A percentile compares a stretch with the other conserved stretches of the same genome.
Conservation (phyloP, 495 filamentous ascomycete genomes). For the Aspergillus indologenus region DNA sequence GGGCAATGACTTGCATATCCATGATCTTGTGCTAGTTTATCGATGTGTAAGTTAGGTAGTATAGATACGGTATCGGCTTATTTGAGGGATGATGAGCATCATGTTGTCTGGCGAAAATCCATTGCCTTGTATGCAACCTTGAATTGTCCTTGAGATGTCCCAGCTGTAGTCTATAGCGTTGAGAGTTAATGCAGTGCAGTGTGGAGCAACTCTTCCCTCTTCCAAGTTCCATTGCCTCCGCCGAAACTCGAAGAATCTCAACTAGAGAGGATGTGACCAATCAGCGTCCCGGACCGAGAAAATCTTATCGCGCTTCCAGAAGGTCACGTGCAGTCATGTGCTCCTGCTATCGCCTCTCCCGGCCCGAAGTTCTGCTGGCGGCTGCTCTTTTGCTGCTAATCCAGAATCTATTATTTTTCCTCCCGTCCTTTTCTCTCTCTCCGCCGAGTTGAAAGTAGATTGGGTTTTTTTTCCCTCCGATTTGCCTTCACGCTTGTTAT, state of each 20-base stretch:
- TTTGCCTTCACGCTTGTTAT: conserved; percentile 21
- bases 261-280: not conserved
- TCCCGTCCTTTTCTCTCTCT: conserved; percentile 1
- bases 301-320: not conserved
- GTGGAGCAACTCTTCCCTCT: no score
- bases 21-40: no score
- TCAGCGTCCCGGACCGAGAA: not conserved
- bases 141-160: no score
- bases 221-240: not conserved
- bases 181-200: no score
- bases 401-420: conserved; percentile 17
- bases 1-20: conserved; percentile 2
- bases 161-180: no score
- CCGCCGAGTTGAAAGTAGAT: not conserved
- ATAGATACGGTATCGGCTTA: no score
- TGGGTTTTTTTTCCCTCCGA: not conserved
- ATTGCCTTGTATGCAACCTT: no score
- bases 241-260: not conserved
- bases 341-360: not conserved
- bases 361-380: not conserved
- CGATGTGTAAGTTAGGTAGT: no score
- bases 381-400: no score
- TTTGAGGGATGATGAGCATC: no score
- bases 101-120: no score
- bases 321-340: conserved; percentile 5